Evolutionary conservation across 768 basidiomycete genomes (phyloP), one percentile per base, ranked within the genome.

Genomic region (Dioszegia hungarica): DNA sequence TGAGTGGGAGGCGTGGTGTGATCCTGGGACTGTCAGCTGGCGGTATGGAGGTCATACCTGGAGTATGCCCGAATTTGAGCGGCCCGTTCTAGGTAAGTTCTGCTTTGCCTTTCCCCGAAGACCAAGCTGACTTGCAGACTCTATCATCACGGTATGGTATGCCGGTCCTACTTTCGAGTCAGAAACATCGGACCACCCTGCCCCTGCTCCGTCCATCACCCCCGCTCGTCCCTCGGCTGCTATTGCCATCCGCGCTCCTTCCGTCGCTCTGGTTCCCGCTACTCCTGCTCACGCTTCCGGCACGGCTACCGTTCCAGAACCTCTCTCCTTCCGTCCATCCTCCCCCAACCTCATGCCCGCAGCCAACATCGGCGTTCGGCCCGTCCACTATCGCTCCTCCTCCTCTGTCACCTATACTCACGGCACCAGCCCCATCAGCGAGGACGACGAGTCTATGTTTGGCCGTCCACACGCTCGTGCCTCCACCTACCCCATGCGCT

Each of bases 1-100:
- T 27, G 75, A 76, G 52, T 77, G 76, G 76, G 67, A 77, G 52
- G 62, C 63, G 15, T 77, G 75, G 75, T 73, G 74, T 46, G 76
- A 77, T 67, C 76, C 76, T 17, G 76, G 76, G 2, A 55, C 66
- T 39, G 72, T 77, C 19, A 53, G 57, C 31, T 73, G 66, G 69
- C 57, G 76, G 28, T 74, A 70, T 46, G 76, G 76, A 6, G 69
- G 69, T 4, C 76, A 75, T 75, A 66, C 70, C 28, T 77, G 68
- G 65, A 71, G 70, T 41, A 75, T 76, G 47, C 54, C 65, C 14
- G 71, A 66, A 11, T 76, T 63, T 60, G 75, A 76, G 43, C 64
- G 63, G 39, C 52, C 61, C 22, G 51, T 60, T 49, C 67, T 59
- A 53, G 67, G 75, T 74, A 60, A 69, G 73, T 66, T 34, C 38